A percentile compares a stretch with the other conserved stretches of the same genome.
These are phyloP conservation scores for Nannochloris sp. DNA, from an alignment of 139 green algal genomes.

Conservation along the genomic window DNA sequence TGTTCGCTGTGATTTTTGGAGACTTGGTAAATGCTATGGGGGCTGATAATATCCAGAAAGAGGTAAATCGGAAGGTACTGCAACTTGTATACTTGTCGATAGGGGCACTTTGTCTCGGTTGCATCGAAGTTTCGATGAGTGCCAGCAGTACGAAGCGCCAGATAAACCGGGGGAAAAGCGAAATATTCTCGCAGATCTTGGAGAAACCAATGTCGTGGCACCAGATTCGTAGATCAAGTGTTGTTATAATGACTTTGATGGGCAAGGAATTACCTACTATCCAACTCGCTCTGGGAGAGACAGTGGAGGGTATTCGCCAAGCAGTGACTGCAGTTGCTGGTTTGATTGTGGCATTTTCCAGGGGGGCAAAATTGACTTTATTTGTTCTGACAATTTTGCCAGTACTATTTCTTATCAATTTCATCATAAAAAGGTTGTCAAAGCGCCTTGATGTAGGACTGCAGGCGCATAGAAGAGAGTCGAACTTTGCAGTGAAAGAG, in stretches of 20 bases:
- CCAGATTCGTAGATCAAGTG: neutral
- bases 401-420: neutral
- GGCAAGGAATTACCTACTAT: neutral
- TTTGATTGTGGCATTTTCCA: slow-evolving; percentile 1
- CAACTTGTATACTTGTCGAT: neutral
- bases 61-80: neutral
- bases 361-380: slow-evolving; percentile 2
- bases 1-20: slow-evolving; percentile 5
- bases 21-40: neutral
- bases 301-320: neutral
- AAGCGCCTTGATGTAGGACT: neutral
- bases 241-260: neutral
- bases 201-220: neutral
- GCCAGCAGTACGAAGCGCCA: neutral
- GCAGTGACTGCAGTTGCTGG: slow-evolving; percentile 2
- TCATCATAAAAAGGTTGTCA: neutral
- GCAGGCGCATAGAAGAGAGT: neutral
- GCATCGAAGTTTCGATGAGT: neutral
- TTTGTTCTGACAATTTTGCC: slow-evolving; percentile 1
- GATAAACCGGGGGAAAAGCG: no score
- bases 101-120: neutral
- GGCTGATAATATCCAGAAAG: neutral
- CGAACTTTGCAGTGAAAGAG: neutral
- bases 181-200: no score
- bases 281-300: neutral